Base-by-base conservation (phyloP, 495 filamentous ascomycete genomes). In the Trichoderma asperelloides region DNA sequence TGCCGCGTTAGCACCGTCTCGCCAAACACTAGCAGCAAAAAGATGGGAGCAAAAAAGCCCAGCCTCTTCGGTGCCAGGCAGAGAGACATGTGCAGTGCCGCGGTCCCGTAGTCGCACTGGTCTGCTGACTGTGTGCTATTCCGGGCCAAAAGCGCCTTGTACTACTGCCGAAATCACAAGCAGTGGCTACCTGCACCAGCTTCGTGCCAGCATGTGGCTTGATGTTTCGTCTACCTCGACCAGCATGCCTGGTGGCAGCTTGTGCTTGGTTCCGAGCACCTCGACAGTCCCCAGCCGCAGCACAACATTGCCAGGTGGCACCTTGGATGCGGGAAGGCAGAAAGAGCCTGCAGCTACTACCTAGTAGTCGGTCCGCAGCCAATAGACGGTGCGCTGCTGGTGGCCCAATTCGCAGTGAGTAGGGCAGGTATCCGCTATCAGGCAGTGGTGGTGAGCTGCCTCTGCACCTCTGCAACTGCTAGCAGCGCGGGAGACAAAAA, bases 291-390 rank as follows among this genome's bases (percentile, higher is more conserved):
- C 47, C 55, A 28, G 55, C 30, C 13, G 55, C 55, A 60, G 55
- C 55, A 60, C 55, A 60, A 60, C 55, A 60, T 30, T 60, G 55
- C 55, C 55, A 60, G 55, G 55, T 60, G 55, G 55, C 55, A 60
- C 47, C 30, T 21, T 13, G 43, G 43, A 47, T n/a, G 43, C 43
- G 43, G 43, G 55, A n/a, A 51, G n/a, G 55, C 55, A 28, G 55
- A 55, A 55, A 55, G 49, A 55, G 49, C 49, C 55, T 60, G 23
- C 55, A 30, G 49, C 49, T 60, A n/a, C n/a, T n/a, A n/a, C n/a
- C n/a, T n/a, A n/a, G n/a, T n/a, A 60, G 27, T 60, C 55, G 55
- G 55, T 9, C 55, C 55, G 23, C 27, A 18, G 55, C 55, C 55
- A 60, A 60, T 60, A 1, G 55, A 60, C 47, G 47, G 21, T 1